Percentiles rank a stretch among this genome's conserved stretches.
Conservation (phyloP, 73 alveolate genomes). For the Paramecium octaurelia region DNA sequence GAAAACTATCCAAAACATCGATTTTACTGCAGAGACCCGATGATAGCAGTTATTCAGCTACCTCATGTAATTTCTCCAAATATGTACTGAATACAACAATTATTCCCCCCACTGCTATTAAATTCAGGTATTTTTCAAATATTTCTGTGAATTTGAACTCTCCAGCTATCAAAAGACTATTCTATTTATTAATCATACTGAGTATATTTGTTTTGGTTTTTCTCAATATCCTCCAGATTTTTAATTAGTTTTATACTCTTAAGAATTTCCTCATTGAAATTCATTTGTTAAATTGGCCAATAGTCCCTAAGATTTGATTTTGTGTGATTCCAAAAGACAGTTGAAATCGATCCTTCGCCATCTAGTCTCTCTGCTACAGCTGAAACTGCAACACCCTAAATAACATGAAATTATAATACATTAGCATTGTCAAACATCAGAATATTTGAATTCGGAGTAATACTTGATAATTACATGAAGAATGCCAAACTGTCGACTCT, state of each 20-base stretch:
- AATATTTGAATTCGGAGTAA: not conserved
- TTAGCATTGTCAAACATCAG: not conserved
- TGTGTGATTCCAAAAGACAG: not conserved
- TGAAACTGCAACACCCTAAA: constrained; percentile 11
- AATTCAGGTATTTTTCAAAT: not conserved
- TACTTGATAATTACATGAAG: not conserved
- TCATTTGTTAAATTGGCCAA: not conserved
- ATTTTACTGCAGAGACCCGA: not conserved
- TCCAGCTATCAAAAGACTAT: constrained; percentile 18
- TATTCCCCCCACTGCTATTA: not conserved
- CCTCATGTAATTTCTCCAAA: not conserved
- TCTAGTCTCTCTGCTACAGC: constrained; percentile 10
- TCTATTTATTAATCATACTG: not conserved
- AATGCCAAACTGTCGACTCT: not conserved
- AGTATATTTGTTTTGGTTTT: not conserved
- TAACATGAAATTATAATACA: not conserved
- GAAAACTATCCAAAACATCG: not conserved
- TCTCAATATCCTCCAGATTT: not conserved
- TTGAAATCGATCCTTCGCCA: not conserved
- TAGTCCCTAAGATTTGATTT: not conserved
- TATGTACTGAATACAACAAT: not conserved
- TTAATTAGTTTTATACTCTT: not conserved
- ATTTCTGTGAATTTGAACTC: not conserved
- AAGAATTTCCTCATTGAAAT: not conserved
- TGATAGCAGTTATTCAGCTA: not conserved